A percentile compares a stretch with the other conserved stretches of the same genome.
Evolutionary conservation across 176 grass and related monocot species (phyloP).

Genomic region (Bothriochloa decipiens): DNA sequence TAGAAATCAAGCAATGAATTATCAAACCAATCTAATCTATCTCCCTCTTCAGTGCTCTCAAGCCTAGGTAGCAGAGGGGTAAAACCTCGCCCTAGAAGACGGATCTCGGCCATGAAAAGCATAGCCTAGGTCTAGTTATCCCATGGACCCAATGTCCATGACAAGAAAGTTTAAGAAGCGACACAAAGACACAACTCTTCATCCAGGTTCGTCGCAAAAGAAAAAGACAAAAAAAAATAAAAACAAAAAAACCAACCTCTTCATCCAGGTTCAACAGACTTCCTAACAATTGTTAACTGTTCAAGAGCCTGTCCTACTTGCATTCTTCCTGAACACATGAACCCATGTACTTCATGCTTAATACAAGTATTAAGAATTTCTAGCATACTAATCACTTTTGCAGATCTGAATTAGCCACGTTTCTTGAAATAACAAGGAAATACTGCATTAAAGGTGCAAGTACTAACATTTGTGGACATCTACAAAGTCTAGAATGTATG

Average conservation of each 20-base stretch:
- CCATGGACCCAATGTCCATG: no score
- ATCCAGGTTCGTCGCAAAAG: no score
- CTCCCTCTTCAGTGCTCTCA: no score
- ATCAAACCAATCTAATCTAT: no score
- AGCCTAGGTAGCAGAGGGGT: no score
- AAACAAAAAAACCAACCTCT: no score
- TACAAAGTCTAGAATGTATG: background rate
- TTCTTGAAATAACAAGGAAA: conserved; percentile 11
- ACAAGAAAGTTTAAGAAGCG: conserved; percentile 22
- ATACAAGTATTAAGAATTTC: background rate
- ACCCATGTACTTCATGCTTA: background rate
- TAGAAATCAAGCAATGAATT: no score
- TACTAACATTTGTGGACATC: background rate
- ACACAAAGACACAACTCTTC: conserved; percentile 19
- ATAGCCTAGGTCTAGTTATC: no score
- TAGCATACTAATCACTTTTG: conserved; percentile 12
- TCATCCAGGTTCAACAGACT: conserved; percentile 25
- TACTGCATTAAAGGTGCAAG: background rate
- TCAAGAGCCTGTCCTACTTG: conserved; percentile 2
- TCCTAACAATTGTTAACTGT: conserved; percentile 14
- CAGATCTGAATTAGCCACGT: conserved; percentile 10
- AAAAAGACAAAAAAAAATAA: no score
- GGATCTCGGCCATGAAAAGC: no score
- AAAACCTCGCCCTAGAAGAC: no score
- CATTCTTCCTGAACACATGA: background rate